These are phyloP conservation scores for Cenchrus purpureus DNA, from an alignment of 176 grass and related monocot species.

Conservation along the genomic window DNA sequence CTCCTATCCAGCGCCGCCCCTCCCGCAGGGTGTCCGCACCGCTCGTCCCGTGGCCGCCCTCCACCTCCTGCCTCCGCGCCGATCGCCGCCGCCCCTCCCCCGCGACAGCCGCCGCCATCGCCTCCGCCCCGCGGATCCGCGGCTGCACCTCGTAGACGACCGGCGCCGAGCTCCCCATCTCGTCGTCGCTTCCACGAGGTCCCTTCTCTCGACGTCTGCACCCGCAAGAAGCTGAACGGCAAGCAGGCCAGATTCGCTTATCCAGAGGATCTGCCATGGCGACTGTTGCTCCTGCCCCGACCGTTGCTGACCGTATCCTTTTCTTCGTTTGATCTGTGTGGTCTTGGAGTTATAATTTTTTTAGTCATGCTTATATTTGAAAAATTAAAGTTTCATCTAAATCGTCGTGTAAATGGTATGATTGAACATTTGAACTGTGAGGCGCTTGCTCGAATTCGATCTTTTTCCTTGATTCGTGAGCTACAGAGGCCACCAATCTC, in stretches of 20 bases:
- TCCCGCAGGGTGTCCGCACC: too few species aligned
- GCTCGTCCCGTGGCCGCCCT: too few species aligned
- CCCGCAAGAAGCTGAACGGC: too few species aligned
- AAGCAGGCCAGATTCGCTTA: too few species aligned
- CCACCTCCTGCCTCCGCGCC: too few species aligned
- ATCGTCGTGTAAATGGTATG: background rate
- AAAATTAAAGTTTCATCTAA: background rate
- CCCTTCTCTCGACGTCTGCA: too few species aligned
- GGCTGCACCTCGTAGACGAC: too few species aligned
- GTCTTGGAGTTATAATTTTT: conserved; percentile 15
- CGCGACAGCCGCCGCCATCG: too few species aligned
- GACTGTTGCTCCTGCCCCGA: conserved; percentile 53
- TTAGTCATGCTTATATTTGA: background rate
- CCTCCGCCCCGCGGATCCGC: too few species aligned
- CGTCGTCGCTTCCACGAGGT: too few species aligned
- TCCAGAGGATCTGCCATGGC: conserved; percentile 42
- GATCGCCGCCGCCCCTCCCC: too few species aligned
- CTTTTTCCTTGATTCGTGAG: conserved; percentile 50
- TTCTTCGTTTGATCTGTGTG: conserved; percentile 12
- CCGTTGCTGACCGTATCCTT: conserved; percentile 76
- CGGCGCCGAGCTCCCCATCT: too few species aligned
- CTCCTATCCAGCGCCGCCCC: background rate
- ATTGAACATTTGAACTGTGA: background rate
- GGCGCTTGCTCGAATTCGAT: conserved; percentile 14
- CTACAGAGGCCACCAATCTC: conserved; percentile 60